A percentile compares a stretch with the other conserved stretches of the same genome.
Conservation (phyloP, 2,329 filamentous ascomycete genomes). For the Trichoderma harzianum region DNA sequence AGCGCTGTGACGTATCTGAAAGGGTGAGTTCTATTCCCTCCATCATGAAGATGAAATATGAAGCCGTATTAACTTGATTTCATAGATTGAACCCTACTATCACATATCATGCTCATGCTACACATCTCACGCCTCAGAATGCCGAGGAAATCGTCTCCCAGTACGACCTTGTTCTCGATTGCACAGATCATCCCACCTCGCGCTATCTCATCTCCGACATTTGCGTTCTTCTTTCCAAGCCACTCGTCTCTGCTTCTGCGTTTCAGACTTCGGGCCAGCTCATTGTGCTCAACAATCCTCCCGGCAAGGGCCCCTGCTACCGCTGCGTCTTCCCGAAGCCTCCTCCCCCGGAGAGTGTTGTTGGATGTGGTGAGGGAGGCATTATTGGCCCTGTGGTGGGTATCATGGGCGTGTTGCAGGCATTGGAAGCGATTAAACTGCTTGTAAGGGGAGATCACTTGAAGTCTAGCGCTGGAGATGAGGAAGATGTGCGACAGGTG, state of each 20-base stretch:
- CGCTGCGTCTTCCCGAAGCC: constrained; percentile 88
- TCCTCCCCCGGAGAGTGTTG: constrained; percentile 76
- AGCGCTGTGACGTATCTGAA: constrained; percentile 63
- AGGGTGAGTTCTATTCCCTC: constrained; percentile 39
- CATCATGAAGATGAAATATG: neutral
- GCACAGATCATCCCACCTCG: constrained; percentile 87
- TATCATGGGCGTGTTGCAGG: constrained; percentile 88
- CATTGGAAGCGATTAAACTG: constrained; percentile 84
- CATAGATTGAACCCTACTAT: constrained; percentile 69
- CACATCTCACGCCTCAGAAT: constrained; percentile 65
- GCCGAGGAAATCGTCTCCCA: constrained; percentile 61
- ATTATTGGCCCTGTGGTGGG: constrained; percentile 92
- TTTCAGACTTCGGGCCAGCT: constrained; percentile 87
- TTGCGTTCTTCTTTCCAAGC: constrained; percentile 74
- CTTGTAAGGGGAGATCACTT: constrained; percentile 46
- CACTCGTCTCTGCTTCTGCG: constrained; percentile 85
- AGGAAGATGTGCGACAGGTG: constrained; percentile 24
- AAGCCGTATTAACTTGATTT: neutral
- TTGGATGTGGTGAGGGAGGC: constrained; percentile 88
- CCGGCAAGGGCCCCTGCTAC: constrained; percentile 79
- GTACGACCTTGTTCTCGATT: constrained; percentile 89
- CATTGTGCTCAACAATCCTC: constrained; percentile 80
- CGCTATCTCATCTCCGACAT: constrained; percentile 91
- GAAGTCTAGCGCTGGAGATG: constrained; percentile 20
- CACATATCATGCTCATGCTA: constrained; percentile 58